These are phyloP conservation scores for Talaromyces rugulosus DNA, from an alignment of 2,329 filamentous ascomycete genomes.

Conservation along the genomic window DNA sequence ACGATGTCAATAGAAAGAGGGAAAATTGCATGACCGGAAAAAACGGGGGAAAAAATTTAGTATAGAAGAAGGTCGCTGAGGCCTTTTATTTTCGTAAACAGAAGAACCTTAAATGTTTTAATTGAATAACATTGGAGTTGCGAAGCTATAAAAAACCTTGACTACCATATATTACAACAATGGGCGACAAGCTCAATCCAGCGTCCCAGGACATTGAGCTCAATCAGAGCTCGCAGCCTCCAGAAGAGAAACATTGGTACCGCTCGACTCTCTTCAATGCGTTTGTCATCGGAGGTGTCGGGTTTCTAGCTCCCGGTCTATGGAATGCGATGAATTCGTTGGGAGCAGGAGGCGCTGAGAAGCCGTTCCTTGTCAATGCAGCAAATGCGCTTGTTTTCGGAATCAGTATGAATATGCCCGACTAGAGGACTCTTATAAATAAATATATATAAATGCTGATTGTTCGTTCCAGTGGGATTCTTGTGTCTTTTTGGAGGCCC, in stretches of 20 bases:
- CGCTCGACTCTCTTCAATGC: constrained; percentile 49
- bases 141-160: neutral
- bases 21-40: neutral
- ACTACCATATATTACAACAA: neutral
- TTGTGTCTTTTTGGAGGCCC: constrained; percentile 47
- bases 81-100: neutral
- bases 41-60: neutral
- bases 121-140: too few species aligned
- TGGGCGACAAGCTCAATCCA: neutral
- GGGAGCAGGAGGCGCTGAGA: constrained; percentile 51
- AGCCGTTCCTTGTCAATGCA: constrained; percentile 50
- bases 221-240: neutral
- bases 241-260: constrained; percentile 35
- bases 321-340: constrained; percentile 56
- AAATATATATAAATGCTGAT: constrained; percentile 1
- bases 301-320: constrained; percentile 41
- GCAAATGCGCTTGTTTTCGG: constrained; percentile 51
- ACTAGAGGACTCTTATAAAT: neutral
- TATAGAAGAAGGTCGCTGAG: neutral
- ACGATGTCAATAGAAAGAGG: neutral
- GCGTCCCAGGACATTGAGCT: neutral
- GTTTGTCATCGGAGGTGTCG: constrained; percentile 47
- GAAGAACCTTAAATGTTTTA: neutral
- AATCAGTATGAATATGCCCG: constrained; percentile 16
- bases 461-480: constrained; percentile 38